Base-by-base conservation (phyloP, 1,284 basidiomycete species). In the Fomitopsis pinicola region DNA sequence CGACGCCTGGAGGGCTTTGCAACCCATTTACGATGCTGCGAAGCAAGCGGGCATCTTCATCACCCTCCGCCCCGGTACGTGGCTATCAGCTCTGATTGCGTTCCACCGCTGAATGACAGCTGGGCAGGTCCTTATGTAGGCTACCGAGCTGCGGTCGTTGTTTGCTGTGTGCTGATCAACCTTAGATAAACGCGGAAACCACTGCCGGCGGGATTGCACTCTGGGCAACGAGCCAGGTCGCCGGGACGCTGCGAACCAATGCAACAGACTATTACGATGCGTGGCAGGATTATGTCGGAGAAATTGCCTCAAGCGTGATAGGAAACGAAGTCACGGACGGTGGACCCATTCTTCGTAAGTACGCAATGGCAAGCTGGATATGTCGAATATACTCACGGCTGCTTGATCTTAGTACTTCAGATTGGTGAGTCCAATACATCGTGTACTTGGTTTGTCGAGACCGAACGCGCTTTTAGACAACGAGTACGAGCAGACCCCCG, bases 131-230 rank as follows among this genome's bases (percentile, higher is more conserved):
- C 70, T 54, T 71, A 71, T 35, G 71, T 72, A 30, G 63, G 66
- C 35, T 12, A 2, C 36, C 3, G 6, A 14, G 17, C 19, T 6
- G 3, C 22, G 12, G 22, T 54, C 40, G 22, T 2, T 56, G 45
- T 28, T n/a, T 6, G 7, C 5, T 8, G 5, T 15, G 10, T 7
- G 2, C 36, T 61, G 19, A 45, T 2, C 33, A 14, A 14, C 52
- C 19, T 0, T 88, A 92, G 71, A 92, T 92, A 76, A 91, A 91
- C 64, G 89, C 89, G 0, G 92, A 94, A 72, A 91, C 89, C 0
- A 87, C 88, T 0, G 90, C 88, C 1, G 91, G 91, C 22, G 91
- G 91, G 1, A 85, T 92, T 62, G 82, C 91, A 0, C 88, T 90
- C 63, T 93, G 91, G 92, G 78, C 84, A 15, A 91, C 88, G 1